Evolutionary conservation across 495 filamentous ascomycete species (phyloP).

Genomic region (Trichoderma asperelloides): DNA sequence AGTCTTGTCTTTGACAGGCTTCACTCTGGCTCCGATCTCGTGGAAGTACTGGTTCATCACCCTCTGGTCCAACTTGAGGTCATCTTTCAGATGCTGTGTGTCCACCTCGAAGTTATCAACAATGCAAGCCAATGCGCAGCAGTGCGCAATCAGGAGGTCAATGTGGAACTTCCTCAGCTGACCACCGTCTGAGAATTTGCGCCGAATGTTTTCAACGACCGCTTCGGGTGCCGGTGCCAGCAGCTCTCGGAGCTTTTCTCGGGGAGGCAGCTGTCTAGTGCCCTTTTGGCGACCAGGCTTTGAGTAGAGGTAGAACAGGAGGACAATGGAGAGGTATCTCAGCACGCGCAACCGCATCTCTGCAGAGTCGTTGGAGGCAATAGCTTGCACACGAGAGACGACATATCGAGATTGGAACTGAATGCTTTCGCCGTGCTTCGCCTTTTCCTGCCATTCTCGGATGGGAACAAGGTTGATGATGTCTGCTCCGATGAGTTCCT

Average conservation of each 20-base stretch:
- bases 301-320: conserved; percentile 47
- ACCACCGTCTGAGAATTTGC: conserved; percentile 58
- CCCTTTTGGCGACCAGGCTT: conserved; percentile 30
- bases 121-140: conserved; percentile 57
- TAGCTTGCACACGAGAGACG: conserved; percentile 46
- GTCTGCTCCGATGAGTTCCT: conserved; percentile 55
- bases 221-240: conserved; percentile 46
- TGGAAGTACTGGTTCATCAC: conserved; percentile 60
- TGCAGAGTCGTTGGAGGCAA: conserved; percentile 49
- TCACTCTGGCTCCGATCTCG: conserved; percentile 69
- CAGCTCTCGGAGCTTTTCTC: conserved; percentile 40
- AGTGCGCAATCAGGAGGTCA: conserved; percentile 58
- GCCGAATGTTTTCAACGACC: conserved; percentile 57
- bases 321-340: conserved; percentile 55
- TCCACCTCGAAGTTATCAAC: conserved; percentile 75
- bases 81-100: conserved; percentile 63
- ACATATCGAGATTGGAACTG: conserved; percentile 58
- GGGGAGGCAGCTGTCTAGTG: conserved; percentile 31
- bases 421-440: conserved; percentile 47
- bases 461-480: conserved; percentile 53
- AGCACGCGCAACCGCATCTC: conserved; percentile 49
- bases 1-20: conserved; percentile 31
- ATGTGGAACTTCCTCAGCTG: conserved; percentile 52
- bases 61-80: conserved; percentile 65
- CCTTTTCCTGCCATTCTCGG: conserved; percentile 65